phyloP scores from a whole-genome alignment of 805 yeast species.

The Wickerhamiella allomyrinae region DNA sequence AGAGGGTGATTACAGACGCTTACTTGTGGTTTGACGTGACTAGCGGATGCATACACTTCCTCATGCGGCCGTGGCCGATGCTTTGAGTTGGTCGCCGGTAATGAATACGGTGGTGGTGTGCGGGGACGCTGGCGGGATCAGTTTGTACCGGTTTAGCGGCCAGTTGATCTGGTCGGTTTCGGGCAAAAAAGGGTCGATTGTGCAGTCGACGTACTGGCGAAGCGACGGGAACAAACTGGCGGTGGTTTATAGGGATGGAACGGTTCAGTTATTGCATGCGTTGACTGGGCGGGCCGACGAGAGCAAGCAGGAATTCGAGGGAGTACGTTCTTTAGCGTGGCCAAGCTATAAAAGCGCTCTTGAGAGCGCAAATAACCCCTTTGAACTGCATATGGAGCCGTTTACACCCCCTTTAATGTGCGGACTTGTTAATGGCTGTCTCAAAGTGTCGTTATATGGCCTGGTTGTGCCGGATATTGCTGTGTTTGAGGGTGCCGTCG shows the following conservation, averaged over 20 bases:
- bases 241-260: slow-evolving; percentile 32
- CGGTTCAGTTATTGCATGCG: slow-evolving; percentile 32
- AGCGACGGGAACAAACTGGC: slow-evolving; percentile 31
- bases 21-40: background rate
- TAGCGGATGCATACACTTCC: background rate
- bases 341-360: slow-evolving; percentile 8
- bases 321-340: slow-evolving; percentile 10
- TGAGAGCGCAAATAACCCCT: background rate
- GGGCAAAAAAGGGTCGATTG: slow-evolving; percentile 6
- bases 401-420: background rate
- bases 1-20: too few species aligned
- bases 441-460: slow-evolving; percentile 6
- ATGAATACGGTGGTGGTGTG: background rate
- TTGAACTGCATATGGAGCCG: background rate
- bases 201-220: slow-evolving; percentile 22
- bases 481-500: background rate
- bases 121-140: background rate
- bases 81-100: background rate
- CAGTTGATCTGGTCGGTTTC: slow-evolving; percentile 17
- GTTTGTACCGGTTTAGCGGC: slow-evolving; percentile 15
- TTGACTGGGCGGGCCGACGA: slow-evolving; percentile 28
- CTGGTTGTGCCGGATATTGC: background rate
- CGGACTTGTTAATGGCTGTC: slow-evolving; percentile 1
- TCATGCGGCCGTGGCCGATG: background rate
- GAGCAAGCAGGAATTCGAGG: slow-evolving; percentile 3